phyloP scores from a whole-genome alignment of 1,284 basidiomycete genomes.

The Neolentinus lepideus region DNA sequence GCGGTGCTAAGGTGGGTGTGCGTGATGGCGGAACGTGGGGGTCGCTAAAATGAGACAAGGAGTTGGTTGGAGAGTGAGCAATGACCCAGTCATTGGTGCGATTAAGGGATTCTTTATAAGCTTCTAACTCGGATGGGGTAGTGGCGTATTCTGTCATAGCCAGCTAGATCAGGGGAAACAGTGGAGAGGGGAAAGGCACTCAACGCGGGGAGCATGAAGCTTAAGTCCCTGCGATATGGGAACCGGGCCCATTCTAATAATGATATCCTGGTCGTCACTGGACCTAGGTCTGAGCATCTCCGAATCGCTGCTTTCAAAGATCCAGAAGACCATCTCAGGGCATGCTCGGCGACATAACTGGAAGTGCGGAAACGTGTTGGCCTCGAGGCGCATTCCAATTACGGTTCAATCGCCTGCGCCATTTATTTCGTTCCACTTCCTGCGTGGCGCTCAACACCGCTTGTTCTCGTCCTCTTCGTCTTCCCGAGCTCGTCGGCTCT shows the following conservation, averaged over 20 bases:
- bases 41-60: neutral
- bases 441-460: neutral
- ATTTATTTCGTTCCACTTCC: too few relatives aligned
- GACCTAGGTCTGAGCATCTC: too few relatives aligned
- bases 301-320: neutral
- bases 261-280: neutral
- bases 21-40: neutral
- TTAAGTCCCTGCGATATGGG: neutral
- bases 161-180: too few relatives aligned
- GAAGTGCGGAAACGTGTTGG: neutral
- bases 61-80: neutral
- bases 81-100: neutral
- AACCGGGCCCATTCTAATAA: neutral
- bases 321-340: neutral
- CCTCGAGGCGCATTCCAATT: neutral
- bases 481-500: neutral
- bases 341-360: neutral
- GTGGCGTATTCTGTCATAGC: neutral
- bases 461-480: neutral
- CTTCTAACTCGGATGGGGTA: neutral
- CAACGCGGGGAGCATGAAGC: neutral
- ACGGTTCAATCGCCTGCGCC: neutral
- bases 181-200: neutral
- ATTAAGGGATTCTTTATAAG: neutral
- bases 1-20: neutral